phyloP scores from a whole-genome alignment of 2,329 filamentous ascomycete species.

The Graphilbum ipis-grandicollis region DNA sequence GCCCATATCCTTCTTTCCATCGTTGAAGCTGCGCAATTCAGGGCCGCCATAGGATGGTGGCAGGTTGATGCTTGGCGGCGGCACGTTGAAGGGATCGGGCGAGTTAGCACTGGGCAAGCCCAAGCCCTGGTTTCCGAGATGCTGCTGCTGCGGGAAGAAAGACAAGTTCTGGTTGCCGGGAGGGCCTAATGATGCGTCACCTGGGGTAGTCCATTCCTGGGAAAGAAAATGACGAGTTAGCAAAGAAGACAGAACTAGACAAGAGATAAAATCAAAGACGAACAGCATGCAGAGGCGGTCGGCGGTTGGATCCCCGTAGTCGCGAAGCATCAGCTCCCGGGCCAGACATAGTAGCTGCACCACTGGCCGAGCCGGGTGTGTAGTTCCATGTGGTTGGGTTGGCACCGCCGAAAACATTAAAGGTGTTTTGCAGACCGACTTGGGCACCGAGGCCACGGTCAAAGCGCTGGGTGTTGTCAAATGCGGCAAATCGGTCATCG shows the following conservation, averaged over 20 bases:
- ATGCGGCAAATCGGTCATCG: conserved; percentile 47
- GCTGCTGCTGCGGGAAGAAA: conserved; percentile 8
- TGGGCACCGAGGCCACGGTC: conserved; percentile 18
- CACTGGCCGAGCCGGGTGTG: conserved; percentile 26
- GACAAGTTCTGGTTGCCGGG: conserved; percentile 5
- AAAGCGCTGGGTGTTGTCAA: conserved; percentile 35
- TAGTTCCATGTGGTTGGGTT: conserved; percentile 67
- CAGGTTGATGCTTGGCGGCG: conserved; percentile 19
- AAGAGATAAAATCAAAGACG: too few relatives aligned
- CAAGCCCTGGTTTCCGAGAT: conserved; percentile 8
- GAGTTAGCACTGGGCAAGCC: conserved; percentile 22
- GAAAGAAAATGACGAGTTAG: conserved; percentile 9
- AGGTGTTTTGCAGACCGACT: conserved; percentile 22
- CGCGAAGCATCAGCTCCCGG: conserved; percentile 48
- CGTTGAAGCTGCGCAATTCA: conserved; percentile 20
- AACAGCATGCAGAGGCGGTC: conserved; percentile 56
- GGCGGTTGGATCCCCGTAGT: conserved; percentile 32
- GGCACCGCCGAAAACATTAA: conserved; percentile 28
- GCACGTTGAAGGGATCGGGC: conserved; percentile 16
- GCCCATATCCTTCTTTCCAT: conserved; percentile 41
- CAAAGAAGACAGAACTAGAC: conserved; percentile 4
- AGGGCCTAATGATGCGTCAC: conserved; percentile 5
- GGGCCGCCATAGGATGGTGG: conserved; percentile 21
- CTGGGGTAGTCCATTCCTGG: conserved; percentile 10
- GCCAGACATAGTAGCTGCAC: conserved; percentile 44